Percentiles rank a stretch among this genome's conserved stretches.
These are phyloP conservation scores for Chiua virens DNA, from an alignment of 768 basidiomycete genomes.

Conservation along the genomic window DNA sequence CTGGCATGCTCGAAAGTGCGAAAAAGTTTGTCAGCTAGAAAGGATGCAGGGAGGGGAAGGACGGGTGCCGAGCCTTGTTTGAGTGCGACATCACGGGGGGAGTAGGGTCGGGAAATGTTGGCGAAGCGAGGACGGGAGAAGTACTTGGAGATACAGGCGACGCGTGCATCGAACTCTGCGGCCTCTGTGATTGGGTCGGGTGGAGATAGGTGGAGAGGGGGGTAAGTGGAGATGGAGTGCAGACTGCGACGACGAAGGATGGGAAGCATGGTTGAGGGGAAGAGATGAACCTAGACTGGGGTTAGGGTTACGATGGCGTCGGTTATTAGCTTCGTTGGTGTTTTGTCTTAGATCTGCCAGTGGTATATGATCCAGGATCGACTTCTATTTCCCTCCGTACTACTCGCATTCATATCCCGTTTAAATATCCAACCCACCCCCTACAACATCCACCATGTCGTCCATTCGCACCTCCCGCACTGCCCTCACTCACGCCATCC, in stretches of 20 bases:
- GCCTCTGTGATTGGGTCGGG: constrained; percentile 60
- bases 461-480: constrained; percentile 40
- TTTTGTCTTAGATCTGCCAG: too few relatives aligned
- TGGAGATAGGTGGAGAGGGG: constrained; percentile 51
- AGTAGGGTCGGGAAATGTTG: constrained; percentile 74
- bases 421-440: constrained; percentile 13
- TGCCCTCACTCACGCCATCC: constrained; percentile 51
- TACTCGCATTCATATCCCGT: constrained; percentile 17
- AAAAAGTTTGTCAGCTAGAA: constrained; percentile 88
- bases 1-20: constrained; percentile 61
- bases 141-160: constrained; percentile 67
- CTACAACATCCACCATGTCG: constrained; percentile 8
- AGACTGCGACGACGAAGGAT: constrained; percentile 19
- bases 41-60: constrained; percentile 68
- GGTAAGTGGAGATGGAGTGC: constrained; percentile 43
- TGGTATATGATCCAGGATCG: not conserved
- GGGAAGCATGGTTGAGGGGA: constrained; percentile 23
- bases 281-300: constrained; percentile 37
- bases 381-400: constrained; percentile 21
- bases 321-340: too few relatives aligned
- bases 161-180: constrained; percentile 57
- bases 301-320: constrained; percentile 32
- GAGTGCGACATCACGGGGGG: constrained; percentile 74
- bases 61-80: constrained; percentile 89
- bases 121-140: constrained; percentile 75